Base-by-base conservation (phyloP, 768 basidiomycete species). In the Macrolepiota dolichaula region DNA sequence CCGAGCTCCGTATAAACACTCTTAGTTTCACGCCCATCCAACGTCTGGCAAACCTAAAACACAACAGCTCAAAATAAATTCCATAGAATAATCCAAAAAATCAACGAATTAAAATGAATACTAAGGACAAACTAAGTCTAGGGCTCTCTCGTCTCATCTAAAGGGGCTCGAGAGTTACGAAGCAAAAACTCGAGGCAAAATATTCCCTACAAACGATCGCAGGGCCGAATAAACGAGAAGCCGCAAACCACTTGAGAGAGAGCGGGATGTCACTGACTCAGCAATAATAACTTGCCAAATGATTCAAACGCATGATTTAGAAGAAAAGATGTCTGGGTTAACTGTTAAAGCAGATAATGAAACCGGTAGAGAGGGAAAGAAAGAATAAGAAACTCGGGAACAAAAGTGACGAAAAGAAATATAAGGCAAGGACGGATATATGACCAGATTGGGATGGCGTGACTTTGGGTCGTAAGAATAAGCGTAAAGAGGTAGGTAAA, bases 391-490 rank as follows among this genome's bases (percentile, higher is more conserved):
- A 61, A 61, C 57, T 54, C 42, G 65, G 66, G 65, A 68, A 70
- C 64, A 69, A 71, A 67, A 60, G 66, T 62, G 62, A 64, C 60
- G 60, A 63, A 63, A 64, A 57, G 66, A 67, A 67, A 66, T 61
- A 66, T 70, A 71, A 69, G 72, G 69, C 68, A 71, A 69, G 71
- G 74, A 73, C 66, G 76, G 75, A 78, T 76, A 78, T 78, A 78
- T 76, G 77, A 73, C 72, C 74, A 74, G 73, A 74, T 75, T 76
- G 69, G 75, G 76, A 74, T 70, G 74, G 72, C 69, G 65, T 73
- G 64, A 71, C 70, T 70, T 75, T 75, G 73, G 68, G 68, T 73
- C 72, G 71, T 74, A 68, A 70, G 72, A 67, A 68, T 61, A 68
- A 65, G 65, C 69, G 66, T 69, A 67, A 66, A 64, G 62, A 52